phyloP scores from a whole-genome alignment of 805 yeast species.

The Candida montana region DNA sequence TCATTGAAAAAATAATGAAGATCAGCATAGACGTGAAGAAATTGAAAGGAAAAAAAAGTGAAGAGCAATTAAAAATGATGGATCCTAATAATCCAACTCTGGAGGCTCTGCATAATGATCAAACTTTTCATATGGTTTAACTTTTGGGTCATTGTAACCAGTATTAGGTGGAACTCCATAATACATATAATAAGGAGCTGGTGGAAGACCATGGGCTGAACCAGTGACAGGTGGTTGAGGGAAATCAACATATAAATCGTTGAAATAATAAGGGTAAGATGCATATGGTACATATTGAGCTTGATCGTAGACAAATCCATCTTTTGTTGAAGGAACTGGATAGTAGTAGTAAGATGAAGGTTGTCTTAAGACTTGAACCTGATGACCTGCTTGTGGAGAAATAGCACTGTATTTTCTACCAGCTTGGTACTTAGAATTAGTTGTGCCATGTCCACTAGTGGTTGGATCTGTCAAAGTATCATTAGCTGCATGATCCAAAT shows the following conservation, averaged over 20 bases:
- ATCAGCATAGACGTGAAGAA: background rate
- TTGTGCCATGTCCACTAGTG: conserved; percentile 11
- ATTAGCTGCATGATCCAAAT: conserved; percentile 12
- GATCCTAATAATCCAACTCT: conserved; percentile 10
- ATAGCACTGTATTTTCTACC: conserved; percentile 8
- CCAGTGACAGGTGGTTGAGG: conserved; percentile 11
- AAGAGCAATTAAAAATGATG: background rate
- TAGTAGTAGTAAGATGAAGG: conserved; percentile 28
- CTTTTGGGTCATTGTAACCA: conserved; percentile 9
- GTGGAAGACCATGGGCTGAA: conserved; percentile 15
- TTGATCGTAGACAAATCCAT: conserved; percentile 25
- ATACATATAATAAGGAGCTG: conserved; percentile 29
- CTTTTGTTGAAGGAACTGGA: conserved; percentile 24
- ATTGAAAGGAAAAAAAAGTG: background rate
- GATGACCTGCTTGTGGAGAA: conserved; percentile 6
- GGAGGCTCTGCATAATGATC: conserved; percentile 2
- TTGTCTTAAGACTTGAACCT: conserved; percentile 13
- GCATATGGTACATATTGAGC: conserved; percentile 19
- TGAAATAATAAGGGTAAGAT: conserved; percentile 22
- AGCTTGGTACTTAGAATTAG: conserved; percentile 14
- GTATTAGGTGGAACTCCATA: conserved; percentile 23
- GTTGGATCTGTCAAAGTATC: conserved; percentile 18
- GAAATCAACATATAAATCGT: conserved; percentile 19
- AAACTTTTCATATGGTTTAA: conserved; percentile 6
- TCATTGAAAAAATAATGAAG: background rate